Evolutionary conservation across 352 stramenopile species (phyloP), one percentile per base, ranked within the genome.

Genomic region (Elongisporangium undulatum): DNA sequence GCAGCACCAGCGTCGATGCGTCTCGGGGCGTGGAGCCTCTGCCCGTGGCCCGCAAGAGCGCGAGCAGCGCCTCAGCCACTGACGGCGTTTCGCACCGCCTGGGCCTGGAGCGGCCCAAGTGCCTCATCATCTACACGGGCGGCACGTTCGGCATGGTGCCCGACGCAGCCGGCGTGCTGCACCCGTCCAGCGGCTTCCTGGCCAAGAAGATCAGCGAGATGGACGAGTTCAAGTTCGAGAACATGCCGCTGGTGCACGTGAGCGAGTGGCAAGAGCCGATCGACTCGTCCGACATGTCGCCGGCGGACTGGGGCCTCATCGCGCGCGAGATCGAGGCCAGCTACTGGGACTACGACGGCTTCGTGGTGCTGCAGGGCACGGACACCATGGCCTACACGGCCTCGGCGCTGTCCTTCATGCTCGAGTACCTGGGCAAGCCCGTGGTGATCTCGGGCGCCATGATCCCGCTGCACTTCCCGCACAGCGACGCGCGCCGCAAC

Each of bases 351-450:
- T 99, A 98, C 58, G 87, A 98, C 62, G 95, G 94, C 41, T 99
- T 99, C 68, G 96, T 99, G 26, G 89, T 99, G 48, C 79, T 99
- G 16, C 96, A 97, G 71, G 97, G 97, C 51, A 99, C 97, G 0
- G 97, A 99, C 74, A 99, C 97, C 0, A 99, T 99, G 96, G 95
- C 96, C 9, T 99, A 99, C 79, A 91, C 90, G 49, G 92, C 96
- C 5, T 97, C 89, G 34, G 96, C 96, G 24, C 72, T 99, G 34
- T 93, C 78, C 49, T 99, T 99, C 75, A 99, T 99, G 95, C 80
- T 99, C 51, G 94, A 98, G 68, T 98, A 98, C 78, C 76, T 99
- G 5, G 92, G 89, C 29, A 99, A 99, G 69, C 91, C 95, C 17
- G 85, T 99, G 2, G 81, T 99, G 16, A 97, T 99, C 63, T 98